Conservation (phyloP, 164 flowering plant genomes). For the Kingdonia uniflora region DNA sequence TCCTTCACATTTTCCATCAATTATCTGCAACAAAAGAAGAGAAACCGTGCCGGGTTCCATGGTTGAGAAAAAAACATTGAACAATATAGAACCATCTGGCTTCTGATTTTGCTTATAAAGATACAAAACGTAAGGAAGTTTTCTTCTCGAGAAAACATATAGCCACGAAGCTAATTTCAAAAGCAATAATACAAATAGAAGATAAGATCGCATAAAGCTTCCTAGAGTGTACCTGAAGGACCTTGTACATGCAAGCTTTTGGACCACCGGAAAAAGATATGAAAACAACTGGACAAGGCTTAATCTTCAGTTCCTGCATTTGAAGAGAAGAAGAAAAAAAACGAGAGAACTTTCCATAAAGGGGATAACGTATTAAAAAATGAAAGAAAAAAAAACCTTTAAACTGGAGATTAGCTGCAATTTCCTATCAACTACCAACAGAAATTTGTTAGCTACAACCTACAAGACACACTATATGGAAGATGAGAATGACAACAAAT, state of each 20-base stretch:
- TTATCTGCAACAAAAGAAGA: conserved; percentile 50
- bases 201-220: background rate
- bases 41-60: background rate
- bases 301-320: conserved; percentile 60
- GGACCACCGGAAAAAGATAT: conserved; percentile 95
- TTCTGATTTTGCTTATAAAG: too few relatives aligned
- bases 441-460: background rate
- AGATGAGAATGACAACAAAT: too few relatives aligned
- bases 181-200: too few relatives aligned
- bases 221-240: conserved; percentile 62
- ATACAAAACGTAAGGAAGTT: too few relatives aligned
- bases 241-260: conserved; percentile 89
- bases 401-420: too few relatives aligned
- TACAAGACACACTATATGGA: too few relatives aligned
- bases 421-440: background rate
- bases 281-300: conserved; percentile 75
- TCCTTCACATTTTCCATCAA: conserved; percentile 46
- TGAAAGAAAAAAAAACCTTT: too few relatives aligned
- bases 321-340: background rate
- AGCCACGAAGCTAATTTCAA: too few relatives aligned
- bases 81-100: background rate
- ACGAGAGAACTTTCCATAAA: too few relatives aligned
- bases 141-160: too few relatives aligned
- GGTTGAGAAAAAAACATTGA: background rate
- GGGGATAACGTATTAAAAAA: background rate